A percentile compares a stretch with the other conserved stretches of the same genome.
Conservation (phyloP, 164 flowering plant genomes). For the Vitis rupestris region DNA sequence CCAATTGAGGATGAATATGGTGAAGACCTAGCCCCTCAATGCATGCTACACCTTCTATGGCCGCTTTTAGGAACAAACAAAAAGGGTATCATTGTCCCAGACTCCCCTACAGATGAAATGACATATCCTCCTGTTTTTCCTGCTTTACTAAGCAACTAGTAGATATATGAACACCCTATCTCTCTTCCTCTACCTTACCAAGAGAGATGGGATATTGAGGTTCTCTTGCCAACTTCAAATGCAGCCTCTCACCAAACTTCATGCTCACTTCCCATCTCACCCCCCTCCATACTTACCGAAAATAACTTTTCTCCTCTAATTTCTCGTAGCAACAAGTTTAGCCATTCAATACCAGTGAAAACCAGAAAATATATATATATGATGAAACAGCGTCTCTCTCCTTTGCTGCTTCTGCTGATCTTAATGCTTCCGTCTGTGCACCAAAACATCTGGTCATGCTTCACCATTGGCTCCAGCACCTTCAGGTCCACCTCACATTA, state of each 20-base stretch:
- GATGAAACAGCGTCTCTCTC: constrained; percentile 12
- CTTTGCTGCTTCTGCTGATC: constrained; percentile 1
- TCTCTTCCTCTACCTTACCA: too few relatives aligned
- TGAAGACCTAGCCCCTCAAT: too few relatives aligned
- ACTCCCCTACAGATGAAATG: neutral
- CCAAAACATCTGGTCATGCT: constrained; percentile 27
- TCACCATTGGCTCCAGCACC: constrained; percentile 27
- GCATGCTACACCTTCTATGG: neutral
- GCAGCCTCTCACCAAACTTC: too few relatives aligned
- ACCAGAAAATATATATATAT: neutral
- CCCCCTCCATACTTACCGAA: neutral
- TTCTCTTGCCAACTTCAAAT: too few relatives aligned
- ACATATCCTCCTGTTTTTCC: too few relatives aligned
- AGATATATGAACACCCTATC: too few relatives aligned
- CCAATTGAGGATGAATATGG: too few relatives aligned
- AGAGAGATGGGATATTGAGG: too few relatives aligned
- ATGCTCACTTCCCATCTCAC: too few relatives aligned
- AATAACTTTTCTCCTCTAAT: neutral
- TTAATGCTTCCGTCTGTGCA: constrained; percentile 17
- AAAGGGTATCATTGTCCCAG: neutral
- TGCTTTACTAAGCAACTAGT: too few relatives aligned
- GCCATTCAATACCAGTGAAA: neutral
- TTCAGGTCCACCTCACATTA: constrained; percentile 15
- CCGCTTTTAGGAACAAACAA: constrained; percentile 5
- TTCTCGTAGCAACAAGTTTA: neutral